Evolutionary conservation across 202 grass and related monocot genomes (phyloP).

Genomic region (Carex arenaria): DNA sequence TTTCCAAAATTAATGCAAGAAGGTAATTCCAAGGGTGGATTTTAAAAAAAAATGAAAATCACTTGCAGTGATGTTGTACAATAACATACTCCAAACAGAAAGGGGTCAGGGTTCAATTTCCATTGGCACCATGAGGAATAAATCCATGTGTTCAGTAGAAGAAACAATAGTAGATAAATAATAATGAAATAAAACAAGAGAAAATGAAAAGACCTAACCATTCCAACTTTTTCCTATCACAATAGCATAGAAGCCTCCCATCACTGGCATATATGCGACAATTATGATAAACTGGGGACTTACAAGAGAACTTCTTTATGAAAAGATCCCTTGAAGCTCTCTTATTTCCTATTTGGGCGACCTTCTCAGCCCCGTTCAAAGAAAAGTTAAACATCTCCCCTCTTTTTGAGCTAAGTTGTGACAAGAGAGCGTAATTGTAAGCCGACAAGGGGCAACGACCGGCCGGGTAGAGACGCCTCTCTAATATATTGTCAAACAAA

Average conservation of each 20-base stretch:
- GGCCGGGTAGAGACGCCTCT: constrained; percentile 52
- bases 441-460: constrained; percentile 60
- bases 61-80: no score
- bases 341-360: constrained; percentile 38
- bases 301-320: constrained; percentile 96
- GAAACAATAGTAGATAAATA: not conserved
- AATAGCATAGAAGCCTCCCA: constrained; percentile 94
- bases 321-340: constrained; percentile 75
- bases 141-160: constrained; percentile 22
- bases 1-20: not conserved
- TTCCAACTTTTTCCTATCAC: constrained; percentile 87
- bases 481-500: constrained; percentile 58
- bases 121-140: not conserved
- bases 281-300: constrained; percentile 95
- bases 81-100: not conserved
- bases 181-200: constrained; percentile 25
- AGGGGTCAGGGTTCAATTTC: not conserved
- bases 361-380: constrained; percentile 46
- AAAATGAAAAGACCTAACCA: constrained; percentile 47
- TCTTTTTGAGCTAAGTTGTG: constrained; percentile 66
- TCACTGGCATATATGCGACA: constrained; percentile 97
- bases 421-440: constrained; percentile 73
- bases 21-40: not conserved
- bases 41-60: not conserved
- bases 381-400: constrained; percentile 47